Evolutionary conservation across 2,329 filamentous ascomycete genomes (phyloP), one percentile per base, ranked within the genome.

Genomic region (Colletotrichum melonis): DNA sequence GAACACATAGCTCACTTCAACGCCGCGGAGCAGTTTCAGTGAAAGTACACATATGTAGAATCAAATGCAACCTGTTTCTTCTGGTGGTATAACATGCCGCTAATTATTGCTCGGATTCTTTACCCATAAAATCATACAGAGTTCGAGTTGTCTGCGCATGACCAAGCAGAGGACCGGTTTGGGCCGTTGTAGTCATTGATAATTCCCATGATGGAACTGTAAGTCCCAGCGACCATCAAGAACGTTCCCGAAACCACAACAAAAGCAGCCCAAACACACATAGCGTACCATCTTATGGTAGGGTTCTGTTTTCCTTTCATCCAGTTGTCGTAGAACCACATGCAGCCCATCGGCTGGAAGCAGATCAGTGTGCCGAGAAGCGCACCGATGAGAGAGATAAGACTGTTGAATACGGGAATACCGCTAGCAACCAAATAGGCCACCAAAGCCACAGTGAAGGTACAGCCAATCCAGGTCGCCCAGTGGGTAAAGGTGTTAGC

Each of bases 261-360:
- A 42, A 78, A 78, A 26, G 69, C 26, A n/a, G 76, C 57, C 69
- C 56, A 76, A 16, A n/a, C 55, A 0, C 64, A 72, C 76, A 77
- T 77, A 14, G 73, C 46, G 26, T n/a, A 57, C 76, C 76, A 77
- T 19, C 32, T 63, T 22, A 38, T 16, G 5, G 67, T 24, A n/a
- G 54, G 28, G 66, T 38, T 28, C 7, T 52, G n/a, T 8, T 58
- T 64, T 35, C 54, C 78, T 52, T 54, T 59, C n/a, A 14, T 38
- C 78, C 77, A 80, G 56, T 80, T 78, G 52, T 80, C 79, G 16
- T 74, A 80, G 1, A 80, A 54, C 79, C 78, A 80, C 74, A 80
- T 77, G 42, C 76, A 78, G 0, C 78, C 79, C 62, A 78, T 78
- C 0, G 78, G 77, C n/a, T 80, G 76, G 26, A 80, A 73, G 79